Evolutionary conservation across 495 filamentous ascomycete species (phyloP).

Genomic region (Xylaria cubensis): DNA sequence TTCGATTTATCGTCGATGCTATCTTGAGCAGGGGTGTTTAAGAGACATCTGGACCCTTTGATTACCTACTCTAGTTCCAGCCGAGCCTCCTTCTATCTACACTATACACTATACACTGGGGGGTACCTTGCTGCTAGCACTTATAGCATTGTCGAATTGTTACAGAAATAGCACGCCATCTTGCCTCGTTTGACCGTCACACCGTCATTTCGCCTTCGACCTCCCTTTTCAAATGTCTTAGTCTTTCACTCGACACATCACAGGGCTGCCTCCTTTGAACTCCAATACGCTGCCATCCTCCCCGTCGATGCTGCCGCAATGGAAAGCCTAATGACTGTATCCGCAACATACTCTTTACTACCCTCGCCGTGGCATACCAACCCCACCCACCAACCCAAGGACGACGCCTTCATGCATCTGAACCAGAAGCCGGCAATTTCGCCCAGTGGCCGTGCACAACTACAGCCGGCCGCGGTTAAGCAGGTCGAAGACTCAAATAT

Average conservation of each 20-base stretch:
- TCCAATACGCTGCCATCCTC: not conserved
- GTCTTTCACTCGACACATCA: not conserved
- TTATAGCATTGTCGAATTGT: not conserved
- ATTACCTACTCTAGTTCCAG: not conserved
- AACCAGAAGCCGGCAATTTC: conserved; percentile 21
- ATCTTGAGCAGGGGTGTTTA: conserved; percentile 14
- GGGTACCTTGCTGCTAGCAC: not conserved
- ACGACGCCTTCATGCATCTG: conserved; percentile 15
- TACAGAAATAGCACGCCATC: conserved; percentile 27
- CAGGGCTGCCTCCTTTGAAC: not conserved
- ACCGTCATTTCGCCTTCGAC: conserved; percentile 17
- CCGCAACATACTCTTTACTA: not conserved
- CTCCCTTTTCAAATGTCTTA: conserved; percentile 17
- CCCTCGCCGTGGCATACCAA: conserved; percentile 7
- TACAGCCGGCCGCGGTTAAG: not conserved
- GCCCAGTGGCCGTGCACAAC: conserved; percentile 12
- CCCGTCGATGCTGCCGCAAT: conserved; percentile 19
- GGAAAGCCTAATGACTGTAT: conserved; percentile 24
- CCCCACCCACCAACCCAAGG: not conserved
- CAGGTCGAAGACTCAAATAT: conserved; percentile 28
- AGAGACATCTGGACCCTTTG: conserved; percentile 5
- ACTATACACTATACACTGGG: too few species aligned
- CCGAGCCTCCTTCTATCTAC: conserved; percentile 12
- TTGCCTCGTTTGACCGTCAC: conserved; percentile 22
- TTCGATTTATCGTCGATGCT: not conserved